phyloP scores from a whole-genome alignment of 1,284 basidiomycete species.

The Tylopilus sp. region DNA sequence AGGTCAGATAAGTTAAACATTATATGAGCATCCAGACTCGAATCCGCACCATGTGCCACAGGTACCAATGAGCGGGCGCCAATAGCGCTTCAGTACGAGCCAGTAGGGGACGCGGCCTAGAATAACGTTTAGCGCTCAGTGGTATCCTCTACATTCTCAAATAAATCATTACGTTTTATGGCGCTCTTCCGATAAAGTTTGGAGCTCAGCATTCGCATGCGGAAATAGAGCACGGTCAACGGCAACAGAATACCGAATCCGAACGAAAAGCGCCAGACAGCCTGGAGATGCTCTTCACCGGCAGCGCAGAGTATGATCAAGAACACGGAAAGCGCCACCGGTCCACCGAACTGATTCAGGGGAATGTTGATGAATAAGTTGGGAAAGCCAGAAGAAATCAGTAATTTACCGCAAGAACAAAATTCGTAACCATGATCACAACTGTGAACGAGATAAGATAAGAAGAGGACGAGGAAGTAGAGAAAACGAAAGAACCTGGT shows the following conservation, averaged over 20 bases:
- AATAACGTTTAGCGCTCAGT: constrained; percentile 18
- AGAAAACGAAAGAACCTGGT: constrained; percentile 54
- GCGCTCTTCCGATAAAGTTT: constrained; percentile 74
- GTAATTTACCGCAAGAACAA: constrained; percentile 62
- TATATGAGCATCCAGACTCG: not conserved
- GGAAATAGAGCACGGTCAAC: constrained; percentile 77
- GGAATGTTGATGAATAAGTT: constrained; percentile 15
- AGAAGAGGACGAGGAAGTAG: not conserved
- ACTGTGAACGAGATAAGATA: constrained; percentile 44
- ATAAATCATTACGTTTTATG: constrained; percentile 61
- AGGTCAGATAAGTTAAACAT: constrained; percentile 15
- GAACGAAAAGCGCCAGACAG: constrained; percentile 83
- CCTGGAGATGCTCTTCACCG: constrained; percentile 73
- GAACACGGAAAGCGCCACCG: constrained; percentile 77
- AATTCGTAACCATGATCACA: constrained; percentile 84
- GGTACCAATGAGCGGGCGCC: constrained; percentile 76
- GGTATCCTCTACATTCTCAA: not conserved
- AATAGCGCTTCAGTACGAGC: constrained; percentile 74
- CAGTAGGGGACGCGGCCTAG: constrained; percentile 70
- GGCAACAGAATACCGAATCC: constrained; percentile 79
- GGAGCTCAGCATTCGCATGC: constrained; percentile 78
- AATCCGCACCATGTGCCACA: constrained; percentile 71
- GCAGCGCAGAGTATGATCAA: constrained; percentile 78
- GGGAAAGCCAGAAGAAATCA: constrained; percentile 4
- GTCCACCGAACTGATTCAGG: constrained; percentile 67